Evolutionary conservation across 495 filamentous ascomycete genomes (phyloP).

Genomic region (Xylaria castorea): DNA sequence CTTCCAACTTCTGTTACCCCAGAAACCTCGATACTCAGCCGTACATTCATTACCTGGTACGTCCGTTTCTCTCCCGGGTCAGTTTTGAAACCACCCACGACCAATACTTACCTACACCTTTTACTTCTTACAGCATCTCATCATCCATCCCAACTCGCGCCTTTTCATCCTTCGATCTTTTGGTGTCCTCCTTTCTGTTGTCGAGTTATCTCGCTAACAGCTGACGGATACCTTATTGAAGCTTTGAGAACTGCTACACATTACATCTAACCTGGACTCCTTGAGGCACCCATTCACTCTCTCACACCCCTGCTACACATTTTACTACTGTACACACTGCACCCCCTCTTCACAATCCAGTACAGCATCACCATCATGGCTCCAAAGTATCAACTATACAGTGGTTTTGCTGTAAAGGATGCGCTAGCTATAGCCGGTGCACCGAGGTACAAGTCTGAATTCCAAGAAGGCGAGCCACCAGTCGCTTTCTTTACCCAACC

Average conservation of each 20-base stretch:
- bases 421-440: slow-evolving; percentile 25
- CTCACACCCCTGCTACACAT: neutral
- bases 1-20: neutral
- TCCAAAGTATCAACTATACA: slow-evolving; percentile 17
- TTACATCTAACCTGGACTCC: neutral
- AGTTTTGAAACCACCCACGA: neutral
- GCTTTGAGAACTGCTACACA: neutral
- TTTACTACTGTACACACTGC: neutral
- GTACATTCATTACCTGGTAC: neutral
- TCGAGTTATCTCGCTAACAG: neutral
- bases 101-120: neutral
- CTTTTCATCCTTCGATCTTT: neutral
- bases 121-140: slow-evolving; percentile 1
- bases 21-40: neutral
- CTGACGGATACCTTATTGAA: neutral
- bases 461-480: slow-evolving; percentile 26
- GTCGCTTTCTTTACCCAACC: slow-evolving; percentile 41
- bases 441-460: neutral
- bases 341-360: neutral
- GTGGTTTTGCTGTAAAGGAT: slow-evolving; percentile 21
- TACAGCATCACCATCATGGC: slow-evolving; percentile 22
- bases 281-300: neutral
- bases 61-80: neutral
- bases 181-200: neutral
- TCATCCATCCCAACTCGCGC: neutral